phyloP scores from a whole-genome alignment of 805 yeast species.

The Cyberlindnera petersonii region DNA sequence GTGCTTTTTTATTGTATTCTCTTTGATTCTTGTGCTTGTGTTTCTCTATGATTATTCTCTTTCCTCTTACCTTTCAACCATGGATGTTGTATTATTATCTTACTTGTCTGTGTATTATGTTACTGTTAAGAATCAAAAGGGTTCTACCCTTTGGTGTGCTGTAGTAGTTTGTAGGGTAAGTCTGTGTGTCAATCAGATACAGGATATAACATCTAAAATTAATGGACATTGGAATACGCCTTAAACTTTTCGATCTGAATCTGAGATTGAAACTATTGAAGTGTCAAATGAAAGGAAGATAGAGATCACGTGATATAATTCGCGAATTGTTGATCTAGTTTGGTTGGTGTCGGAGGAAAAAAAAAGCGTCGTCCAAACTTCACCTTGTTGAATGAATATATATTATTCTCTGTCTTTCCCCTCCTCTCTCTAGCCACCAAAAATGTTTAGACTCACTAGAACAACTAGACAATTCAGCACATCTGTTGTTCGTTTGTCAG shows the following conservation, averaged over 20 bases:
- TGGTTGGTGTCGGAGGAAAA: constrained; percentile 1
- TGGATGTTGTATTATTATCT: no score
- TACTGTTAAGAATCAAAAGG: no score
- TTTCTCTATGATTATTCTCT: background rate
- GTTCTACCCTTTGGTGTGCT: background rate
- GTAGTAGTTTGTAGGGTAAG: background rate
- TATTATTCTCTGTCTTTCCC: no score
- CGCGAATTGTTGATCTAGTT: background rate
- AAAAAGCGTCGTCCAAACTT: constrained; percentile 16
- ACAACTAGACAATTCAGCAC: constrained; percentile 19
- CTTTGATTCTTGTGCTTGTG: background rate
- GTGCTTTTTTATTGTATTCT: background rate
- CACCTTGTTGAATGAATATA: no score
- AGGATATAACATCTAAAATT: no score
- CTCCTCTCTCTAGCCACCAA: no score
- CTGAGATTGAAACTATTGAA: no score
- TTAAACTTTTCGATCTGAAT: no score
- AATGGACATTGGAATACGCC: no score
- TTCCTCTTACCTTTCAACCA: no score
- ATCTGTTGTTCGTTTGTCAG: constrained; percentile 12
- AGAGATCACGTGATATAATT: background rate
- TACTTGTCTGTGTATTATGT: constrained; percentile 1
- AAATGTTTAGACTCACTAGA: constrained; percentile 13
- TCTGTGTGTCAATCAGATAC: no score
- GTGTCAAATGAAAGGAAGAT: no score